Conservation (phyloP, 305 asterid genomes). For the Ajuga reptans region DNA sequence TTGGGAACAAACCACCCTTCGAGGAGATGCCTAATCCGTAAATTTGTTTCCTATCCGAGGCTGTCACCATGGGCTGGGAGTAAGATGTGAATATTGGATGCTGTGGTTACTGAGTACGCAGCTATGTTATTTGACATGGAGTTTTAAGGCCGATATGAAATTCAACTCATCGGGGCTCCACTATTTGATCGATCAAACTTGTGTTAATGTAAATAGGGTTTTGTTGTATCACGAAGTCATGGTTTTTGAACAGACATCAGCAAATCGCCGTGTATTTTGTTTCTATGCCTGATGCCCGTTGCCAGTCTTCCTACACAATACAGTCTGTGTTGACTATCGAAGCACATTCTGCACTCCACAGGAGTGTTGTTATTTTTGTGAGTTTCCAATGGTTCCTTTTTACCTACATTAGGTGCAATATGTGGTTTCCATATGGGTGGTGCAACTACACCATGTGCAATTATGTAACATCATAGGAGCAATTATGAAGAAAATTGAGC, state of each 20-base stretch:
- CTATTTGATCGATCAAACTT: not conserved
- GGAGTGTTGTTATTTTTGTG: no score
- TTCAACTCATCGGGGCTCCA: slow-evolving; percentile 13
- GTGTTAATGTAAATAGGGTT: slow-evolving; percentile 25
- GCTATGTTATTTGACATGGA: not conserved
- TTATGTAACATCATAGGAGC: no score
- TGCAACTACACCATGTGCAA: no score
- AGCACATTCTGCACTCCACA: no score
- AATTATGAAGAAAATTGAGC: no score
- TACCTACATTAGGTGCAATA: no score
- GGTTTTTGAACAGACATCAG: not conserved
- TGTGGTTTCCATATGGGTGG: no score
- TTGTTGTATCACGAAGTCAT: not conserved
- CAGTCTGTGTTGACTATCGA: not conserved
- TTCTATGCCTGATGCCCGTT: not conserved
- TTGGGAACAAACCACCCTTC: slow-evolving; percentile 27
- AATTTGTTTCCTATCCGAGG: not conserved
- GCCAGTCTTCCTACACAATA: not conserved
- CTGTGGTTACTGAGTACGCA: not conserved
- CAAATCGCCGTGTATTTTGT: slow-evolving; percentile 8
- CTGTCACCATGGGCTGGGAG: not conserved
- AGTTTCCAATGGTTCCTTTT: no score
- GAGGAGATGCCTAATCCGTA: slow-evolving; percentile 42
- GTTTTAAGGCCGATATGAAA: not conserved
- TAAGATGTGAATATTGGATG: slow-evolving; percentile 1